Evolutionary conservation across 1,139 yeast species (phyloP), one percentile per base, ranked within the genome.

Genomic region (Yamadazyma triangularis): DNA sequence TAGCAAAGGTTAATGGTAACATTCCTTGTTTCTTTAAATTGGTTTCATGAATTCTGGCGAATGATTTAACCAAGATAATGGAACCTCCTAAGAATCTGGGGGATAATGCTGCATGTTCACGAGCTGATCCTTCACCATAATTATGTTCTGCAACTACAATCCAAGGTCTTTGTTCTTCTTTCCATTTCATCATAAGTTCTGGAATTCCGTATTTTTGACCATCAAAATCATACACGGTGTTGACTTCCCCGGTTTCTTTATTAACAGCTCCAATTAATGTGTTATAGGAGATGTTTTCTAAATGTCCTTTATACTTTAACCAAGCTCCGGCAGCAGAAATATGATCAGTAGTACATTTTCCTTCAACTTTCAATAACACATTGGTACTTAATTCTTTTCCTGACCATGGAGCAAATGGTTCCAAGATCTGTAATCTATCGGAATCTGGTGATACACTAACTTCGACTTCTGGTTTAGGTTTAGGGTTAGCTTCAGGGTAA

Each of bases 241-340:
- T 91, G 27, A 88, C 96, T 60, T 88, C 95, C 35, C 96, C 96
- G 23, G 96, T 87, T 63, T 89, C 98, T 56, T 85, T 86, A 58
- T 91, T 91, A 39, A 86, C 94, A 11, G 98, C 98, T 41, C 98
- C 98, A 51, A 91, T 91, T 49, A 91, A 71, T 6, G 97, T 89
- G 66, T 91, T 91, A 66, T 91, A 76, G 10, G 96, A 85, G 45
- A 91, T 91, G 62, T 91, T 91, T 57, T 89, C 96, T 50, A 91
- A 72, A 56, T 91, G 98, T 13, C 98, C 98, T 68, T 91, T 91
- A 66, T 91, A 91, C 65, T 91, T 91, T 62, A 91, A 76, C 98
- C 98, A 91, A n/a, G 82, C 93, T 53, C 98, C 98, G 23, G 98
- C 98, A 25, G 97, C 97, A 16, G 96, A 88, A 47, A 91, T 91